Percentiles rank a stretch among this genome's conserved stretches.
Evolutionary conservation across 2,329 filamentous ascomycete species (phyloP).

Genomic region (Botryotinia convoluta): DNA sequence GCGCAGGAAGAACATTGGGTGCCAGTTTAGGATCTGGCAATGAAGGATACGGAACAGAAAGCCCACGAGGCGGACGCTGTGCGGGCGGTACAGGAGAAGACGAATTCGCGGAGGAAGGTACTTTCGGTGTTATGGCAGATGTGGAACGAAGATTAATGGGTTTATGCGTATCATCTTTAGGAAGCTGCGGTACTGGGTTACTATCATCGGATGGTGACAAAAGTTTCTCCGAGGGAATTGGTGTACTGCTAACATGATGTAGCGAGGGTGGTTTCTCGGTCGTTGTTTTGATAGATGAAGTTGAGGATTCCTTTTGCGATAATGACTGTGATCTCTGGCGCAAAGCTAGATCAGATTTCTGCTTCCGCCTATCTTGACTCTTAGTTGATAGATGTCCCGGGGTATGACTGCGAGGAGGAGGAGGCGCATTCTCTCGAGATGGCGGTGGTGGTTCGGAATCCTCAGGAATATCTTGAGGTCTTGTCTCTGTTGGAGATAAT

Average conservation of each 20-base stretch:
- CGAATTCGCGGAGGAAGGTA: constrained; percentile 23
- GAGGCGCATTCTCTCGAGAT: constrained; percentile 32
- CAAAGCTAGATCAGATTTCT: constrained; percentile 34
- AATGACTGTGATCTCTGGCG: constrained; percentile 39
- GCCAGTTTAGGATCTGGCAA: constrained; percentile 55
- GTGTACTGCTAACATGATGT: constrained; percentile 24
- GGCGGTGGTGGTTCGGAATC: constrained; percentile 41
- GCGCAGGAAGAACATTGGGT: constrained; percentile 59
- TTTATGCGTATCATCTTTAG: constrained; percentile 38
- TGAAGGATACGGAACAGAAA: constrained; percentile 54
- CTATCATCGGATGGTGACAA: constrained; percentile 27
- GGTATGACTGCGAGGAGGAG: constrained; percentile 57
- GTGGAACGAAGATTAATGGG: constrained; percentile 52
- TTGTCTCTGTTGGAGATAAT: constrained; percentile 40
- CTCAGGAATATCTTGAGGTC: constrained; percentile 40
- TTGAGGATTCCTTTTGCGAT: constrained; percentile 34
- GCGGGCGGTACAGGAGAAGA: constrained; percentile 31
- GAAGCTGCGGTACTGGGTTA: constrained; percentile 25
- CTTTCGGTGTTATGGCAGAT: constrained; percentile 37
- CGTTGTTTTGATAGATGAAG: constrained; percentile 27
- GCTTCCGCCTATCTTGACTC: constrained; percentile 44
- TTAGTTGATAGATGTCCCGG: constrained; percentile 60
- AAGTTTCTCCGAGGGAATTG: constrained; percentile 25
- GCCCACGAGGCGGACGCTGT: constrained; percentile 33
- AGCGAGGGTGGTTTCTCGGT: constrained; percentile 26